Percentiles rank a stretch among this genome's conserved stretches.
These are phyloP conservation scores for Chalciporus chontae DNA, from an alignment of 768 basidiomycete species.

Conservation along the genomic window DNA sequence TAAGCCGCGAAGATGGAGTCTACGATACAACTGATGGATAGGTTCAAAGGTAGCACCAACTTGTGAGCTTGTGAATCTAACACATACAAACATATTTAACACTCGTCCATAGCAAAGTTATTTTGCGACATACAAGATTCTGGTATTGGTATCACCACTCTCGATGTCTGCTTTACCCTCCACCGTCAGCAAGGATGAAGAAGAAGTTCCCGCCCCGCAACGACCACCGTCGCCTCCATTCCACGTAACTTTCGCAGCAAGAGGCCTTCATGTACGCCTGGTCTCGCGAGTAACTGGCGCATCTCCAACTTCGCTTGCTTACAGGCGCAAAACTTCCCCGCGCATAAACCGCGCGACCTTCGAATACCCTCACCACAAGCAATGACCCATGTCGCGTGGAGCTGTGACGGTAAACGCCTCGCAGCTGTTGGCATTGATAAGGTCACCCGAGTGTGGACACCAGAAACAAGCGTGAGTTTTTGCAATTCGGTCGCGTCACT, in stretches of 20 bases:
- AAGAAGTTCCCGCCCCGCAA: constrained; percentile 53
- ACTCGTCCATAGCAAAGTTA: neutral
- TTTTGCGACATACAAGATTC: neutral
- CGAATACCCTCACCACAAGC: constrained; percentile 58
- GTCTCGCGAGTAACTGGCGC: constrained; percentile 8
- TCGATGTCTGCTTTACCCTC: constrained; percentile 25
- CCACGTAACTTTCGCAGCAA: constrained; percentile 64
- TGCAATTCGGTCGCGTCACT: neutral
- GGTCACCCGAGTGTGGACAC: constrained; percentile 69
- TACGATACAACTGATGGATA: neutral
- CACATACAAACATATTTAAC: constrained; percentile 22
- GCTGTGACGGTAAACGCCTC: constrained; percentile 76
- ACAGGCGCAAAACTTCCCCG: constrained; percentile 76
- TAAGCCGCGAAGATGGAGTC: neutral
- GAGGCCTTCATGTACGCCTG: constrained; percentile 65
- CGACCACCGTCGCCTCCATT: constrained; percentile 69
- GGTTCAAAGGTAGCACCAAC: neutral
- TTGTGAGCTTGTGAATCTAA: constrained; percentile 22
- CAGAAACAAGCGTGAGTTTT: constrained; percentile 67
- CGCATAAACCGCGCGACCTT: constrained; percentile 75
- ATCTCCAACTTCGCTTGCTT: constrained; percentile 11
- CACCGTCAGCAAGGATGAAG: constrained; percentile 44
- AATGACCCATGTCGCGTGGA: constrained; percentile 82
- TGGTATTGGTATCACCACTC: neutral
- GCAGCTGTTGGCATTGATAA: constrained; percentile 84